These are phyloP conservation scores for Rhodotorula sp. DNA, from an alignment of 1,284 basidiomycete species.

Conservation along the genomic window DNA sequence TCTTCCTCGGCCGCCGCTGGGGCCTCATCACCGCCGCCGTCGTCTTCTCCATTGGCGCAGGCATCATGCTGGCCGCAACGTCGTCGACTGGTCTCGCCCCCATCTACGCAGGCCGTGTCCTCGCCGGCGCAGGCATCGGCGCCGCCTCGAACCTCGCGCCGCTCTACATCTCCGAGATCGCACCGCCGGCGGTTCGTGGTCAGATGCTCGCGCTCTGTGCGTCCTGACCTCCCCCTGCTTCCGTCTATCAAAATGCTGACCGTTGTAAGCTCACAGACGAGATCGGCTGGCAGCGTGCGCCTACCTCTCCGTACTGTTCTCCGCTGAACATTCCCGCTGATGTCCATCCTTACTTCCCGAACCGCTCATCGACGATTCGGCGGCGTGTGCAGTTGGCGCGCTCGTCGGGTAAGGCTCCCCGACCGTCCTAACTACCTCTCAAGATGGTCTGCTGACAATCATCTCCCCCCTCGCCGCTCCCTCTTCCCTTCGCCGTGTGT, in stretches of 20 bases:
- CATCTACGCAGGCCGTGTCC: slow-evolving; percentile 47
- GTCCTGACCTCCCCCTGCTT: neutral
- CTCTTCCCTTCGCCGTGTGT: no score
- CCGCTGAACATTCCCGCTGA: no score
- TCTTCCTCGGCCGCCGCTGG: slow-evolving; percentile 34
- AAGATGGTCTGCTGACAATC: no score
- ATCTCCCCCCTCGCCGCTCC: no score
- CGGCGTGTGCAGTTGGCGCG: slow-evolving; percentile 18
- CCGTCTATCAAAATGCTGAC: no score
- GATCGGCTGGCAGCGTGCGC: slow-evolving; percentile 47
- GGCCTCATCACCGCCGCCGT: slow-evolving; percentile 43
- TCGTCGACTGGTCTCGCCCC: slow-evolving; percentile 29
- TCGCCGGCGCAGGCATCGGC: slow-evolving; percentile 46
- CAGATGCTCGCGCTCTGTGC: slow-evolving; percentile 45
- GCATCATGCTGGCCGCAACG: slow-evolving; percentile 37
- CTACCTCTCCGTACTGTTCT: no score
- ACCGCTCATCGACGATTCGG: neutral
- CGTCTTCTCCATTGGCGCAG: slow-evolving; percentile 47
- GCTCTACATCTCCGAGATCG: slow-evolving; percentile 50
- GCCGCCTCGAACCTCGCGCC: slow-evolving; percentile 47
- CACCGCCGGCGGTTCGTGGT: slow-evolving; percentile 46
- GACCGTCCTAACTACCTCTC: no score
- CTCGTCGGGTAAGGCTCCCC: slow-evolving; percentile 25
- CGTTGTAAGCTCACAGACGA: slow-evolving; percentile 37
- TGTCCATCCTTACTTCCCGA: no score